phyloP scores from a whole-genome alignment of 108 stramenopile species.

The Aurantiochytrium sp. region DNA sequence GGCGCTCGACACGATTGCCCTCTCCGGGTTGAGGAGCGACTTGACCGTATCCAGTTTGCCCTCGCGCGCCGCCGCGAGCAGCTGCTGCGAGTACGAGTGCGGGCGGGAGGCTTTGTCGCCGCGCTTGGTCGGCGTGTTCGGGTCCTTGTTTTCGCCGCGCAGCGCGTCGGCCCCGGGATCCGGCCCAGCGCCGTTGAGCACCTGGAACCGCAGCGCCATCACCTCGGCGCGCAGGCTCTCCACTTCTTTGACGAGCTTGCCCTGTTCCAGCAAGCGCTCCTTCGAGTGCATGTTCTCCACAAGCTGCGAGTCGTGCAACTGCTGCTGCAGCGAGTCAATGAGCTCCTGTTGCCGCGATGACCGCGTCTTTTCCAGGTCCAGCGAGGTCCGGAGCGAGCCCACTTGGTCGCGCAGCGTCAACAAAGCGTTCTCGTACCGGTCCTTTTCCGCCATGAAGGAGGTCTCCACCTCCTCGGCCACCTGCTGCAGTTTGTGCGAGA shows the following conservation, averaged over 20 bases:
- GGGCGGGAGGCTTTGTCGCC: neutral
- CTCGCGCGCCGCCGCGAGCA: neutral
- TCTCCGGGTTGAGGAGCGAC: neutral
- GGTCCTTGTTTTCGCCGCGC: neutral
- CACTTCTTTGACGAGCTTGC: conserved; percentile 26
- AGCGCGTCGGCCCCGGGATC: neutral
- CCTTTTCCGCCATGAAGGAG: neutral
- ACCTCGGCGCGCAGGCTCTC: conserved; percentile 16
- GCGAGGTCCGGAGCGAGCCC: neutral
- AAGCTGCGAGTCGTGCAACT: conserved; percentile 12
- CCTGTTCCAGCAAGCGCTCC: neutral
- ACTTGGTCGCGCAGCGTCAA: neutral
- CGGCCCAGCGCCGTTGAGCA: neutral
- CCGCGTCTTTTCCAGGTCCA: conserved; percentile 18
- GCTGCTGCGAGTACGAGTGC: neutral
- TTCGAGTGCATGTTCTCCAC: conserved; percentile 7
- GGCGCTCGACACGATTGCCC: conserved; percentile 1
- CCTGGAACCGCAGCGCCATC: conserved; percentile 10
- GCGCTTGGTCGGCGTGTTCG: neutral
- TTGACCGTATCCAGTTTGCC: neutral
- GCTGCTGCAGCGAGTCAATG: neutral
- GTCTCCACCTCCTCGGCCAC: neutral
- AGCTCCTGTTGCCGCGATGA: neutral
- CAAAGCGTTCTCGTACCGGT: neutral
- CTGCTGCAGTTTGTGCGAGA: neutral